These are phyloP conservation scores for Leucogyrophana mollusca DNA, from an alignment of 768 basidiomycete species.

Conservation along the genomic window DNA sequence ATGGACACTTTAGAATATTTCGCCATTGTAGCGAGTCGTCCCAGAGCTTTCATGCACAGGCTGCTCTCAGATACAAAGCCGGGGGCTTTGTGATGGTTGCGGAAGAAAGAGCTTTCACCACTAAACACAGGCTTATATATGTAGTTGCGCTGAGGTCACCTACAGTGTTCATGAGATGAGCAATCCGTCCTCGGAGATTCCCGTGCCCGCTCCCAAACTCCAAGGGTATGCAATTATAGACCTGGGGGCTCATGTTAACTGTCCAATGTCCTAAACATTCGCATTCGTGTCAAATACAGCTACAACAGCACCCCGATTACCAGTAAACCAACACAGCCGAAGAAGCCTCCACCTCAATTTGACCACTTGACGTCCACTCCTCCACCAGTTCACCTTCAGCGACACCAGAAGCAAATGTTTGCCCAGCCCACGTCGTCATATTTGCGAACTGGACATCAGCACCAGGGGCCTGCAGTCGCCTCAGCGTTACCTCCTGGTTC, in stretches of 20 bases:
- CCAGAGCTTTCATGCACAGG: slow-evolving; percentile 17
- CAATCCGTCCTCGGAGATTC: neutral
- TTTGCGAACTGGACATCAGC: slow-evolving; percentile 45
- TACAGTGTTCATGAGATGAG: too few species aligned
- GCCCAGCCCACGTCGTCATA: slow-evolving; percentile 50
- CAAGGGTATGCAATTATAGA: too few species aligned
- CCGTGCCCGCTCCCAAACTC: too few species aligned
- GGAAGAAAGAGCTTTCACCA: neutral
- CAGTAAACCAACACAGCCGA: slow-evolving; percentile 35
- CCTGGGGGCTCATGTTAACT: too few species aligned
- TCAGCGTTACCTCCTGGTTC: slow-evolving; percentile 32
- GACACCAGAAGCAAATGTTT: slow-evolving; percentile 40
- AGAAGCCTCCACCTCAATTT: slow-evolving; percentile 36
- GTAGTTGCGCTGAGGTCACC: too few species aligned
- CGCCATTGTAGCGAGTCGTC: slow-evolving; percentile 16
- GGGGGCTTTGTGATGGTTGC: neutral
- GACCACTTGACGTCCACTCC: slow-evolving; percentile 34
- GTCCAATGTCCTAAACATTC: too few species aligned
- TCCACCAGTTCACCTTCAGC: slow-evolving; percentile 37
- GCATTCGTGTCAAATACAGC: too few species aligned
- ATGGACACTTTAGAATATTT: slow-evolving; percentile 33
- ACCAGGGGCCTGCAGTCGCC: slow-evolving; percentile 45
- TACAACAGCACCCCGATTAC: too few species aligned
- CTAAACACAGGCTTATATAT: too few species aligned
- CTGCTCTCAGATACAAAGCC: neutral